phyloP scores from a whole-genome alignment of 345 rosid genomes.

The Mangifera indica region DNA sequence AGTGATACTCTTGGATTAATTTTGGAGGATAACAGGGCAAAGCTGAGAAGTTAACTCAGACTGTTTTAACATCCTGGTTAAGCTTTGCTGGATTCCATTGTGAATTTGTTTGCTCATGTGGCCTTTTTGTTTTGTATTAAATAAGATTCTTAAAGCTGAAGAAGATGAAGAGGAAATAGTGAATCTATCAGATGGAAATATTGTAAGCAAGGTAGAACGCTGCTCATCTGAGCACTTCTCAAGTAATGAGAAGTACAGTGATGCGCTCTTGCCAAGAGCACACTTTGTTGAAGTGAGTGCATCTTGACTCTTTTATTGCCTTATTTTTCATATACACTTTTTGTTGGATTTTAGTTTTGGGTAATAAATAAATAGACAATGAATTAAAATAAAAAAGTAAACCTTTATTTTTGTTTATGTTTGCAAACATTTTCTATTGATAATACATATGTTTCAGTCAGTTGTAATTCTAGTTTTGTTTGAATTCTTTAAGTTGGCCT shows the following conservation, averaged over 20 bases:
- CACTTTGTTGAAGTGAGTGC: conserved; percentile 51
- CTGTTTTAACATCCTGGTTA: conserved; percentile 11
- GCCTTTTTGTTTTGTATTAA: conserved; percentile 58
- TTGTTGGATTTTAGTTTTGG: not conserved
- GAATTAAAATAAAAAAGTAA: no score
- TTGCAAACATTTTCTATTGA: not conserved
- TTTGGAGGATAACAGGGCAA: conserved; percentile 4
- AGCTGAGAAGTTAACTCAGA: not conserved
- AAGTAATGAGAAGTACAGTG: conserved; percentile 22
- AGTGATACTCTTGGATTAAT: not conserved
- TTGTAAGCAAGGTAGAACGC: conserved; percentile 19
- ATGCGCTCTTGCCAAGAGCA: conserved; percentile 37
- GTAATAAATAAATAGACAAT: not conserved
- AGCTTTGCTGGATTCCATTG: not conserved
- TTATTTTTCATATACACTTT: conserved; percentile 7
- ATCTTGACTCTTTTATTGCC: not conserved
- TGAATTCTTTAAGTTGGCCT: conserved; percentile 7
- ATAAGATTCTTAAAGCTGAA: conserved; percentile 55
- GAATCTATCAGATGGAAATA: conserved; percentile 25
- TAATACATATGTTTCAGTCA: not conserved
- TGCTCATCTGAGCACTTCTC: conserved; percentile 33
- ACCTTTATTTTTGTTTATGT: not conserved
- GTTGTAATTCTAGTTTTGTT: not conserved
- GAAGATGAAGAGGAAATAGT: conserved; percentile 33
- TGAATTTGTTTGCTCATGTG: conserved; percentile 47